A percentile compares a stretch with the other conserved stretches of the same genome.
phyloP scores from a whole-genome alignment of 257 asterid genomes.

The Dorcoceras hygrometricum region DNA sequence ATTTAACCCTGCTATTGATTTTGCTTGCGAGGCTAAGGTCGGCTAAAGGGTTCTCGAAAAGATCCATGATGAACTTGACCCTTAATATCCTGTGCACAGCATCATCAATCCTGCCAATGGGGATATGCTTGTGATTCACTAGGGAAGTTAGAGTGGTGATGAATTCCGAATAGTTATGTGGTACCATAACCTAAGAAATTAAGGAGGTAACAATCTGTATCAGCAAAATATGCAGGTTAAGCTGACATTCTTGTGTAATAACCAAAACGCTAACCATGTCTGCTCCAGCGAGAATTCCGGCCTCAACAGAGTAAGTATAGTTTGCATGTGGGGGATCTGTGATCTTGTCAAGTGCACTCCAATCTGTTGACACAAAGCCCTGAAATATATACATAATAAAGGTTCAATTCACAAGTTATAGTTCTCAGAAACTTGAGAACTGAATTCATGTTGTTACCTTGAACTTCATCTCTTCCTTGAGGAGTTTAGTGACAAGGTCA shows the following conservation, averaged over 20 bases:
- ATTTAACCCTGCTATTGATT: slow-evolving; percentile 46
- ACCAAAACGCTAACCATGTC: slow-evolving; percentile 55
- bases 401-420: not conserved
- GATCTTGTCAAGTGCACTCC: slow-evolving; percentile 79
- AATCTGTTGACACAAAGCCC: slow-evolving; percentile 90
- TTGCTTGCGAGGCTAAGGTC: slow-evolving; percentile 49
- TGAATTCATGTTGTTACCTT: slow-evolving; percentile 37
- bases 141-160: slow-evolving; percentile 33
- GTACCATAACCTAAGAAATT: slow-evolving; percentile 52
- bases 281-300: slow-evolving; percentile 74
- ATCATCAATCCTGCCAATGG: slow-evolving; percentile 62
- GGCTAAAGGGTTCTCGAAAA: slow-evolving; percentile 52
- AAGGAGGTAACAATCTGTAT: not conserved
- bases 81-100: slow-evolving; percentile 56
- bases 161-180: slow-evolving; percentile 46
- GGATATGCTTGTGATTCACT: slow-evolving; percentile 42
- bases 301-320: slow-evolving; percentile 78
- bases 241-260: not conserved
- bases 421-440: not conserved
- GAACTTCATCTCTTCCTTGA: slow-evolving; percentile 57
- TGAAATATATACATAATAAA: slow-evolving; percentile 28
- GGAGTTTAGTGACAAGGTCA: slow-evolving; percentile 47
- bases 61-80: slow-evolving; percentile 57
- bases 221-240: too few relatives aligned
- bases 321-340: slow-evolving; percentile 70